phyloP scores from a whole-genome alignment of 2,329 filamentous ascomycete genomes.

The Aaosphaeria arxii region DNA sequence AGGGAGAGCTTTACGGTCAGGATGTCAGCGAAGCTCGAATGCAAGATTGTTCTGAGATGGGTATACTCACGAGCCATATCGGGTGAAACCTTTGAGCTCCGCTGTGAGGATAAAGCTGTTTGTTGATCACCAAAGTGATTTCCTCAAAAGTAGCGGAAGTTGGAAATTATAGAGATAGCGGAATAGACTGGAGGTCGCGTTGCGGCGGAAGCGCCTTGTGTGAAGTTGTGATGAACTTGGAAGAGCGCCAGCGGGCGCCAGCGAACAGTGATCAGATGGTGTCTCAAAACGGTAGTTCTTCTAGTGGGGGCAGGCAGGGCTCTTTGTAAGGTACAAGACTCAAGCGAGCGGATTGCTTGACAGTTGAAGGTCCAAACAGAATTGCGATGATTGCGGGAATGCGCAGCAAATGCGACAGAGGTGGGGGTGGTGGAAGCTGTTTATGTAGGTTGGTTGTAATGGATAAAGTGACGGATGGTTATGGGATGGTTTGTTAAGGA shows the following conservation, averaged over 20 bases:
- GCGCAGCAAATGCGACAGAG: no score
- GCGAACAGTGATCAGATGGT: conserved; percentile 8
- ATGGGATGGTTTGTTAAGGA: no score
- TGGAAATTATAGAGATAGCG: neutral
- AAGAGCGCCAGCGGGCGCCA: conserved; percentile 1
- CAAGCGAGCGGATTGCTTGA: neutral
- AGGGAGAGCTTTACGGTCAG: conserved; percentile 35
- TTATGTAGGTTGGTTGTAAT: no score
- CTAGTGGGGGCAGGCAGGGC: conserved; percentile 10
- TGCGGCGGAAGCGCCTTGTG: neutral
- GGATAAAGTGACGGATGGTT: no score
- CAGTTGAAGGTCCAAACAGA: neutral
- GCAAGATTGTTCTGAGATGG: neutral
- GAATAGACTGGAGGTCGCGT: neutral
- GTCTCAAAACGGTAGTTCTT: conserved; percentile 5
- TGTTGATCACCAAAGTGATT: neutral
- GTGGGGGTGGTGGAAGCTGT: no score
- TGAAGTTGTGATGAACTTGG: neutral
- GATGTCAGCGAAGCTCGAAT: neutral
- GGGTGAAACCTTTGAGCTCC: conserved; percentile 6
- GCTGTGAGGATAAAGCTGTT: neutral
- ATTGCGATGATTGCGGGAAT: no score
- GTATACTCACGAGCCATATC: conserved; percentile 28
- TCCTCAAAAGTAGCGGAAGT: neutral
- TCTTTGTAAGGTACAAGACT: neutral